Base-by-base conservation (phyloP, 1,139 yeast genomes). In the Taphrina flavorubra region DNA sequence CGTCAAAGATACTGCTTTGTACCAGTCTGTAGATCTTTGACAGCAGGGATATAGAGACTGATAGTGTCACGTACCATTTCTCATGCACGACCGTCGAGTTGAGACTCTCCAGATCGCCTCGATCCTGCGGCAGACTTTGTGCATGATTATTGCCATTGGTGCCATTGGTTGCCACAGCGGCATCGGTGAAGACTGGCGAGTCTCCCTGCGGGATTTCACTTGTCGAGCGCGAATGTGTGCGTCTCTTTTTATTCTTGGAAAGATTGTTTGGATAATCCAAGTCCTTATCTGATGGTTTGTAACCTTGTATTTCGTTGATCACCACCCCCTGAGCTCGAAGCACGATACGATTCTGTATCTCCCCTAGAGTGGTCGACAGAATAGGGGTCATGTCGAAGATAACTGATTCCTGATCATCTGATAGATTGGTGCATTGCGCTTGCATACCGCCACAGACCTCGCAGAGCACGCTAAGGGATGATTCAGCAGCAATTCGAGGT, bases 21-120 rank as follows among this genome's bases (percentile, higher is more conserved):
- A 92, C 84, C 73, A 92, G 81, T 75, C 90, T 96, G 76, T 91
- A 90, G 31, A 92, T 88, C 75, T 86, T 89, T 34, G 92, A 87
- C 46, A 92, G 79, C 16, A 92, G 79, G 0, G 89, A 83, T 55
- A 92, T 79, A 0, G 97, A 88, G 69, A 85, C 86, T 1, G 86
- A 84, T 68, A 92, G 81, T 0, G 97, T 97, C 10, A 90, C 86
- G 75, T 89, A 92, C 75, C 88, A 83, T 49, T 65, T 20, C 70
- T 57, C 64, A 11, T 42, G 37, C 51, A 47, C 36, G 16, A 40
- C 51, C 7, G 62, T 47, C 18, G 62, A 58, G n/a, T 36, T 58
- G n/a, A 58, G 62, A 44, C 62, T 58, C 16, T 58, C 62, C 31
- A 44, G 51, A 44, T 58, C 62, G 25, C 46, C 25, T 18, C 36